Evolutionary conservation across 2,329 filamentous ascomycete species (phyloP).

Genomic region (Paramyrothecium roridum): DNA sequence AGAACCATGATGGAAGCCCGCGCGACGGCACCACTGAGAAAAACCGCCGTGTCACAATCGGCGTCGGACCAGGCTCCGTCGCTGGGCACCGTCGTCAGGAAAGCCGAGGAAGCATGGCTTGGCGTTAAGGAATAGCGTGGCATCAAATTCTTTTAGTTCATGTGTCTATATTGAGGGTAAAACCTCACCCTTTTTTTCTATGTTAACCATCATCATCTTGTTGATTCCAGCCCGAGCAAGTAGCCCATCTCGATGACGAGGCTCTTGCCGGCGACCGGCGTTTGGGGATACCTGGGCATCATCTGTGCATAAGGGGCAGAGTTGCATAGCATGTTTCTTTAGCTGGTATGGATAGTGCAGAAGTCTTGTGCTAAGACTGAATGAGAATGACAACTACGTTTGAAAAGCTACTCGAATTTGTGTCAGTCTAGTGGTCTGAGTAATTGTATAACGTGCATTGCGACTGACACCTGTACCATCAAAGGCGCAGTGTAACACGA

Average conservation of each 20-base stretch:
- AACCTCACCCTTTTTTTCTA: too few species aligned
- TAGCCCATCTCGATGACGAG: too few species aligned
- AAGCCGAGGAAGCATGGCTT: slow-evolving; percentile 20
- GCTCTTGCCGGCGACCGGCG: not conserved
- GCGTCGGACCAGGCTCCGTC: slow-evolving; percentile 20
- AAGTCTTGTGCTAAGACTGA: not conserved
- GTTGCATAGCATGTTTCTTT: not conserved
- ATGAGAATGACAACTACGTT: not conserved
- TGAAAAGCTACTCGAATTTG: too few species aligned
- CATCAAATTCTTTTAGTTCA: not conserved
- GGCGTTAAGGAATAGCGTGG: slow-evolving; percentile 20
- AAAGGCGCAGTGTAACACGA: too few species aligned
- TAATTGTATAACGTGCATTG: too few species aligned
- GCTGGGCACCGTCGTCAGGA: slow-evolving; percentile 24
- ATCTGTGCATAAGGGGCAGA: not conserved
- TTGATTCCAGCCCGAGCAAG: too few species aligned
- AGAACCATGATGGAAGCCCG: slow-evolving; percentile 20
- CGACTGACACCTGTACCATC: too few species aligned
- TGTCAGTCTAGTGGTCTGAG: too few species aligned
- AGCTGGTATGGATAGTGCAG: not conserved
- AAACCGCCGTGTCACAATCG: slow-evolving; percentile 34
- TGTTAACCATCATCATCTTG: not conserved
- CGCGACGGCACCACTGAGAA: slow-evolving; percentile 18
- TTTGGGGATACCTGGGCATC: not conserved
- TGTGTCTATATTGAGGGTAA: not conserved